Conservation (phyloP, 306 rosid species). For the Amphicarpaea edgeworthii region DNA sequence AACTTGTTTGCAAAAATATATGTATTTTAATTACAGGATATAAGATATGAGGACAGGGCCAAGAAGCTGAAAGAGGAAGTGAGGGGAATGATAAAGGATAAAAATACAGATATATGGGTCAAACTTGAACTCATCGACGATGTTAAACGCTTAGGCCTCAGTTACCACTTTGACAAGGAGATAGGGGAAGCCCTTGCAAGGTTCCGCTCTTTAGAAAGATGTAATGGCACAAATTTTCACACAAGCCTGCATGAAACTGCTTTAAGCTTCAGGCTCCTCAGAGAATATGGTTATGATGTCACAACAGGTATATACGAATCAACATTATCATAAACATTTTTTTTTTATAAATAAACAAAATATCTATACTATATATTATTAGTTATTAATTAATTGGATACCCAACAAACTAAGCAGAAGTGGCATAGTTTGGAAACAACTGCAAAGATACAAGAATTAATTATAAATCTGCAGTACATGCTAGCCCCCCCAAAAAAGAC, state of each 20-base stretch:
- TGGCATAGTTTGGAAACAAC: background rate
- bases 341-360: background rate
- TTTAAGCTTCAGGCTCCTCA: conserved; percentile 57
- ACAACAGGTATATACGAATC: conserved; percentile 50
- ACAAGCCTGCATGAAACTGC: conserved; percentile 48
- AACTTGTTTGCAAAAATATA: background rate
- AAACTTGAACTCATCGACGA: conserved; percentile 50
- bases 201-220: conserved; percentile 9
- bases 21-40: conserved; percentile 34
- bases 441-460: background rate
- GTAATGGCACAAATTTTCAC: background rate
- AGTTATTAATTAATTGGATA: background rate
- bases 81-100: conserved; percentile 50
- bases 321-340: background rate
- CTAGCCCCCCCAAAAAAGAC: background rate
- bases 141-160: conserved; percentile 52
- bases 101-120: conserved; percentile 6
- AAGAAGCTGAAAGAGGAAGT: conserved; percentile 49
- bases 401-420: background rate
- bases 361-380: background rate
- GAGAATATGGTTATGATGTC: conserved; percentile 55
- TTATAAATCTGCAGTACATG: too few species aligned
- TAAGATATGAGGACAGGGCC: background rate
- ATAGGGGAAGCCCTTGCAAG: conserved; percentile 43
- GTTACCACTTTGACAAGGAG: conserved; percentile 51